Base-by-base conservation (phyloP, 2,329 filamentous ascomycete genomes). In the Arthrobotrys musiformis region DNA sequence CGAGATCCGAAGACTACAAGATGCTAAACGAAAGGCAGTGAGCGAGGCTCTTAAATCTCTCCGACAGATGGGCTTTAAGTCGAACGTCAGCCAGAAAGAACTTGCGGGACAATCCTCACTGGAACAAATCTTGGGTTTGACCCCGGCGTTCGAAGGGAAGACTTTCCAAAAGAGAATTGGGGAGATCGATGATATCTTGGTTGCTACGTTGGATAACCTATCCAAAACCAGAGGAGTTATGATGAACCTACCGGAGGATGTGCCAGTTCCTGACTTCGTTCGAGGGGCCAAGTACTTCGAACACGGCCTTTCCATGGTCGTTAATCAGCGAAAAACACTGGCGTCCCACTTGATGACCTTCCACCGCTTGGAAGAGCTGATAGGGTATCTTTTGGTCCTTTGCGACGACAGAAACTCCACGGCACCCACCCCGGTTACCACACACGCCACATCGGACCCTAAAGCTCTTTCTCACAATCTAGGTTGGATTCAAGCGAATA, bases 201-300 rank as follows among this genome's bases (percentile, higher is more conserved):
- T 67, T 81, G 63, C 77, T 82, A 88, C 79, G 88, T 91, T 60
- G 89, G 94, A 80, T 86, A 88, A 46, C 87, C 90, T 30, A 86
- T 89, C 8, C 87, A 90, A 79, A 35, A 80, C 79, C 26, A 78
- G 60, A 77, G 52, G 33, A n/a, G 73, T 37, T 35, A 73, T 58
- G 62, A 70, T 42, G 90, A 93, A 61, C 93, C 97, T 83, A 93
- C 92, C 0, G 90, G 92, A 40, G 4, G 96, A 99, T 79, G 85
- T 99, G 42, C 97, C 91, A 50, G 87, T 90, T 46, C 90, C 92
- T 7, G 93, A 97, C 80, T 88, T 95, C 6, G 87, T 88, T 46
- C 88, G 94, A 81, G 94, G 93, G 82, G 88, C 92, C 58, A 93
- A 93, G 0, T 92, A 92, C 79, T 85, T 97, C n/a, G 95, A 99